A percentile compares a stretch with the other conserved stretches of the same genome.
Evolutionary conservation across 208 protist genomes (phyloP).

Genomic region (Zelonia costaricensis): DNA sequence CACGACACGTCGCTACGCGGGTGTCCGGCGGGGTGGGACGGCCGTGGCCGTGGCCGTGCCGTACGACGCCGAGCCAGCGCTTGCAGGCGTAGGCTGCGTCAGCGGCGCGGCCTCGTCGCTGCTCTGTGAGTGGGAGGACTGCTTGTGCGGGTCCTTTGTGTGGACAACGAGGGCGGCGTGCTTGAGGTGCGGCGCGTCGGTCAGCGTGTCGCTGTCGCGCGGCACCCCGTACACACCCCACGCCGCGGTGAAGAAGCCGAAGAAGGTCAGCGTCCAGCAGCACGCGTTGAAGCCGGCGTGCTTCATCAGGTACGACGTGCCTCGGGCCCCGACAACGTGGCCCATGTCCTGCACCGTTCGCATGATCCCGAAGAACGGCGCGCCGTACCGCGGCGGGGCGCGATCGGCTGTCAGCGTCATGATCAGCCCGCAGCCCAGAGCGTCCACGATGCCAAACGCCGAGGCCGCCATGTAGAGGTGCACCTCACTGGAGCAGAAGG

Average conservation of each 20-base stretch:
- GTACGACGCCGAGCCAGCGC: slow-evolving; percentile 3
- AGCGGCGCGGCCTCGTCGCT: slow-evolving; percentile 17
- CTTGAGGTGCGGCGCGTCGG: slow-evolving; percentile 25
- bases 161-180: slow-evolving; percentile 11
- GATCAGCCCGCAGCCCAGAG: slow-evolving; percentile 78
- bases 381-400: slow-evolving; percentile 50
- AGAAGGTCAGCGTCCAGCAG: slow-evolving; percentile 48
- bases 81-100: not conserved
- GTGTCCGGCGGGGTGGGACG: not conserved
- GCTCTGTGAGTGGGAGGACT: not conserved
- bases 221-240: slow-evolving; percentile 59
- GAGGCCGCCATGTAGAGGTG: slow-evolving; percentile 51
- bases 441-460: slow-evolving; percentile 67
- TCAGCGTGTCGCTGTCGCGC: slow-evolving; percentile 24
- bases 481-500: slow-evolving; percentile 32
- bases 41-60: slow-evolving; percentile 4
- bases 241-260: slow-evolving; percentile 43
- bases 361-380: slow-evolving; percentile 86
- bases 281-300: slow-evolving; percentile 35
- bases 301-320: slow-evolving; percentile 41
- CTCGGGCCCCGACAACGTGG: slow-evolving; percentile 57
- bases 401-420: slow-evolving; percentile 82
- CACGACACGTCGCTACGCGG: too few species aligned
- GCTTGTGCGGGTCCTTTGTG: not conserved
- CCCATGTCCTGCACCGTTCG: slow-evolving; percentile 78